Percentiles rank a stretch among this genome's conserved stretches.
phyloP scores from a whole-genome alignment of 164 flowering plant species.

The Kalanchoe fedtschenkoi region DNA sequence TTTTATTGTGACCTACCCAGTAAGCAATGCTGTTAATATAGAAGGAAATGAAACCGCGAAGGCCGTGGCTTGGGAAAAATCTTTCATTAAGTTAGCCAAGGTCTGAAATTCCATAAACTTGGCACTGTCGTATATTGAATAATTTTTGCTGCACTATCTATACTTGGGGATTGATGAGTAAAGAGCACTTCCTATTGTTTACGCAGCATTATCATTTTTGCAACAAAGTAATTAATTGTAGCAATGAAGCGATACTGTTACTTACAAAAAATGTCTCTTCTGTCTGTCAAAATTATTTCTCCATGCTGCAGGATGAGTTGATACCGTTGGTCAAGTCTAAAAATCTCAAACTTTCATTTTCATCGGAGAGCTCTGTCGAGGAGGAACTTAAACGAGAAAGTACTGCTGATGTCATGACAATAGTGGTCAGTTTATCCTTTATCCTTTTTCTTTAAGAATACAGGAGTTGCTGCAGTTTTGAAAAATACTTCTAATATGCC shows the following conservation, averaged over 20 bases:
- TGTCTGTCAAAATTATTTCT: neutral
- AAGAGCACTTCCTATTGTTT: too few relatives aligned
- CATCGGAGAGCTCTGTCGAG: conserved; percentile 94
- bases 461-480: neutral
- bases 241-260: too few relatives aligned
- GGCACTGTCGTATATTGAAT: neutral
- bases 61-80: conserved; percentile 96
- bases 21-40: conserved; percentile 55
- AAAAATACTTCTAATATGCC: too few relatives aligned
- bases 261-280: too few relatives aligned
- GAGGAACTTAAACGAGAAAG: conserved; percentile 97
- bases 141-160: neutral
- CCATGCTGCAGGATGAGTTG: conserved; percentile 56
- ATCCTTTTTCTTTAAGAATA: neutral
- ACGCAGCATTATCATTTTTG: too few relatives aligned
- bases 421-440: conserved; percentile 37
- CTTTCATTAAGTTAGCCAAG: conserved; percentile 78
- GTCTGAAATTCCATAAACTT: conserved; percentile 16
- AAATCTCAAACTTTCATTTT: conserved; percentile 83
- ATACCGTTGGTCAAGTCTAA: conserved; percentile 59
- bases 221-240: too few relatives aligned
- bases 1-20: conserved; percentile 87
- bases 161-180: too few relatives aligned
- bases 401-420: conserved; percentile 90
- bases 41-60: conserved; percentile 50